Conservation (phyloP, 768 basidiomycete species). For the Serendipita sp. region DNA sequence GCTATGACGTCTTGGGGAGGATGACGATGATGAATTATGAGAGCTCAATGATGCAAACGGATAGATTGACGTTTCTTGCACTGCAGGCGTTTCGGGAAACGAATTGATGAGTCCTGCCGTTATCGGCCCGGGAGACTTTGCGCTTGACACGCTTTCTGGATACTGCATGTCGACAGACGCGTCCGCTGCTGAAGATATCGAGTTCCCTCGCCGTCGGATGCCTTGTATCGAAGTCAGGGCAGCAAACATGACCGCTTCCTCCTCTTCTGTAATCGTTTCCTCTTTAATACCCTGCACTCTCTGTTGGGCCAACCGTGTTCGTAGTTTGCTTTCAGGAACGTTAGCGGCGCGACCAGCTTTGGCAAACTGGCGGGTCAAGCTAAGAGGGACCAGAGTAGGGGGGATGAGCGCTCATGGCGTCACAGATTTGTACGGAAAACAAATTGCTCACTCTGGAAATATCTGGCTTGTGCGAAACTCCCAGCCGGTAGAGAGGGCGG, state of each 20-base stretch:
- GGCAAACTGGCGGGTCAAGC: conserved; percentile 44
- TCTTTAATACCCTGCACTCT: conserved; percentile 50
- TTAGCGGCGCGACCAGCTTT: conserved; percentile 33
- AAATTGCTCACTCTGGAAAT: conserved; percentile 55
- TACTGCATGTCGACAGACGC: neutral
- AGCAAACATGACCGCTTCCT: conserved; percentile 73
- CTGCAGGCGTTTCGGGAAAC: neutral
- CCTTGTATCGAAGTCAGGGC: conserved; percentile 41
- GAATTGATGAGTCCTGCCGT: neutral
- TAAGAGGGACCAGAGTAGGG: too few species aligned
- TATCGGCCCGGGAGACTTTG: neutral
- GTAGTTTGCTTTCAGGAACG: conserved; percentile 47
- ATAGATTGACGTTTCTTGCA: conserved; percentile 8
- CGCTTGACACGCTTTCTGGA: neutral
- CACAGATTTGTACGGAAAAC: conserved; percentile 7
- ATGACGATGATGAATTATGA: conserved; percentile 11
- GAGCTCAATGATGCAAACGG: conserved; percentile 3
- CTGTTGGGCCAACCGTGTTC: conserved; percentile 57
- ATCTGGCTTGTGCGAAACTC: conserved; percentile 81
- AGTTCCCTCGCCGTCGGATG: conserved; percentile 8
- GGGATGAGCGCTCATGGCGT: neutral
- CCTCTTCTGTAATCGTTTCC: conserved; percentile 54
- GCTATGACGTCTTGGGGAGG: conserved; percentile 33
- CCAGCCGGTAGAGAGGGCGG: conserved; percentile 47
- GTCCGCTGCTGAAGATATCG: neutral